A percentile compares a stretch with the other conserved stretches of the same genome.
Evolutionary conservation across 371 early-diverging fungal species (phyloP).

Genomic region (Batkoa obscura): DNA sequence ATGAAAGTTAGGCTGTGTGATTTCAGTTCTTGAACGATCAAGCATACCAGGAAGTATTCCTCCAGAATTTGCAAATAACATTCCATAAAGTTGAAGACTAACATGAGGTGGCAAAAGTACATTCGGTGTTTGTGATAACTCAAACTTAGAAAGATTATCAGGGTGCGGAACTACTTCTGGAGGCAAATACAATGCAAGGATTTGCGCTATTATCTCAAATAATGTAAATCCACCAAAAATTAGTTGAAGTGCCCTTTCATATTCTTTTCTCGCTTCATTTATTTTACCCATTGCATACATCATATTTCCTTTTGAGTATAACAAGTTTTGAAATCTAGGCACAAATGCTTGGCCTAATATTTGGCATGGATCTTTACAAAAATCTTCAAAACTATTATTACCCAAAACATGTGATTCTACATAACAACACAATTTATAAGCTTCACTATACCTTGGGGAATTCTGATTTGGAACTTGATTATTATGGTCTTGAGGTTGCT

Average conservation of each 20-base stretch:
- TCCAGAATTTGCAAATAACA: constrained; percentile 32
- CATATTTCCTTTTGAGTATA: constrained; percentile 71
- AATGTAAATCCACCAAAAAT: constrained; percentile 48
- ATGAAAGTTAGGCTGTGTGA: constrained; percentile 14
- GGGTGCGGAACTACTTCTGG: background rate
- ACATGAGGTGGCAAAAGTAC: constrained; percentile 45
- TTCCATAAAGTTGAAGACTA: constrained; percentile 28
- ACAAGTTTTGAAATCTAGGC: constrained; percentile 48
- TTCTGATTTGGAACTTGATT: constrained; percentile 4
- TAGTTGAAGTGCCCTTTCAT: constrained; percentile 50
- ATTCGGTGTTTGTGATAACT: constrained; percentile 9
- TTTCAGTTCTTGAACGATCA: constrained; percentile 12
- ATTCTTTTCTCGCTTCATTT: constrained; percentile 50
- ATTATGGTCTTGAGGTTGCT: background rate
- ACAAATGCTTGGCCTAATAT: constrained; percentile 10
- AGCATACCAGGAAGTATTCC: constrained; percentile 41
- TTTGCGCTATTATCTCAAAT: constrained; percentile 21
- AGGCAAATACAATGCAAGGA: constrained; percentile 3
- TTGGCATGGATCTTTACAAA: background rate
- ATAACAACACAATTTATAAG: constrained; percentile 56
- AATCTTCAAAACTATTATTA: constrained; percentile 10
- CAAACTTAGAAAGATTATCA: background rate
- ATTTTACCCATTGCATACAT: constrained; percentile 54
- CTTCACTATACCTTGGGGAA: constrained; percentile 50
- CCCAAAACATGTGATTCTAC: constrained; percentile 41